Conservation (phyloP, 352 stramenopile genomes). For the Phytopythium litorale region DNA sequence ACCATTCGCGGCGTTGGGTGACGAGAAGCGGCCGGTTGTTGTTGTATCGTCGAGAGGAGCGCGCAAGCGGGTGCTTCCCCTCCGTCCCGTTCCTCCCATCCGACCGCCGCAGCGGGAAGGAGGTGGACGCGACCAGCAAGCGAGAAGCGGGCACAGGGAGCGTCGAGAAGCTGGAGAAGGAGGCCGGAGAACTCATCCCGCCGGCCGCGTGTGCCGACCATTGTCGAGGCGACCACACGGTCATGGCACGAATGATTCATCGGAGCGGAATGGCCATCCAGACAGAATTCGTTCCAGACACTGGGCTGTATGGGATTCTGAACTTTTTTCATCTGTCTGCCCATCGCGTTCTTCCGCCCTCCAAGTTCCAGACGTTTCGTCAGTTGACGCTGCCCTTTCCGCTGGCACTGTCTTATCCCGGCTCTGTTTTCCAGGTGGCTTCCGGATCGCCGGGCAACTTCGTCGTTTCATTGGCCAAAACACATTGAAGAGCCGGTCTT, state of each 20-base stretch:
- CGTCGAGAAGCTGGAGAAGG: too few relatives aligned
- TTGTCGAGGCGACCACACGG: too few relatives aligned
- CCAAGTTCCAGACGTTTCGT: background rate
- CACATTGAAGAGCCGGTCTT: background rate
- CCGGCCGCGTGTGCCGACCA: too few relatives aligned
- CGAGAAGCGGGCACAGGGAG: background rate
- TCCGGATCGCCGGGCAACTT: background rate
- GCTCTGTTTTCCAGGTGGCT: constrained; percentile 1
- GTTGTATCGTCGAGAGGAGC: constrained; percentile 1
- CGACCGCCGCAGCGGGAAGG: background rate
- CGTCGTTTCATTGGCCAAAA: background rate
- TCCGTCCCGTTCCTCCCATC: background rate
- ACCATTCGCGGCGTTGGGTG: background rate
- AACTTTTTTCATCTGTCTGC: background rate
- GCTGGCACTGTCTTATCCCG: background rate
- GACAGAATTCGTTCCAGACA: too few relatives aligned
- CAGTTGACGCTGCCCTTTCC: background rate
- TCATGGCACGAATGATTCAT: too few relatives aligned
- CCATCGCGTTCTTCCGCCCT: constrained; percentile 1
- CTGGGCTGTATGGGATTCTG: background rate
- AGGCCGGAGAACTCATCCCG: background rate
- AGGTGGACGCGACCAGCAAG: background rate
- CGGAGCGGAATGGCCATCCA: too few relatives aligned
- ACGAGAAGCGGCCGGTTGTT: background rate
- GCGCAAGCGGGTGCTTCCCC: background rate